A percentile compares a stretch with the other conserved stretches of the same genome.
Conservation (phyloP, 352 stramenopile genomes). For the Phytophthora colocasiae region DNA sequence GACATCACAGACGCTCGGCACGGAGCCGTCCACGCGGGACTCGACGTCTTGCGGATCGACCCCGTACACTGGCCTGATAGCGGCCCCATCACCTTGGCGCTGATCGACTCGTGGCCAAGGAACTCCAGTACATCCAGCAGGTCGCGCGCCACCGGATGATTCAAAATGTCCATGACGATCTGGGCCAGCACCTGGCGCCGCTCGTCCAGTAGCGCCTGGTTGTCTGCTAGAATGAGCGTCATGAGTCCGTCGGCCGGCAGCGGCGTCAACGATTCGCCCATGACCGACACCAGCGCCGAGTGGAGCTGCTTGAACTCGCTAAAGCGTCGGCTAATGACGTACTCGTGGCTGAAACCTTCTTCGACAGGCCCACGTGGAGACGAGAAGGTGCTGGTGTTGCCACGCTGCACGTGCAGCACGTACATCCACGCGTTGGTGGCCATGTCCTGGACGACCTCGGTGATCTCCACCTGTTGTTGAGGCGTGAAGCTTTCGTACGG, state of each 20-base stretch:
- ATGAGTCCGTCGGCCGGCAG: slow-evolving; percentile 68
- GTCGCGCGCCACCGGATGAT: slow-evolving; percentile 57
- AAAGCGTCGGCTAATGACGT: slow-evolving; percentile 74
- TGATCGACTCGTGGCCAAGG: slow-evolving; percentile 57
- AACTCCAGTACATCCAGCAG: slow-evolving; percentile 74
- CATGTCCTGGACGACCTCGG: slow-evolving; percentile 68
- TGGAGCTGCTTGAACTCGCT: slow-evolving; percentile 78
- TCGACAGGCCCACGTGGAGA: slow-evolving; percentile 39
- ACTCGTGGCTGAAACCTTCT: slow-evolving; percentile 46
- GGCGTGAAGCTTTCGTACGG: slow-evolving; percentile 81
- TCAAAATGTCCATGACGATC: slow-evolving; percentile 70
- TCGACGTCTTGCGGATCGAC: slow-evolving; percentile 80
- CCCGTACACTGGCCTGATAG: slow-evolving; percentile 56
- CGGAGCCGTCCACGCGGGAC: slow-evolving; percentile 60
- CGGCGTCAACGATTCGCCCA: slow-evolving; percentile 55
- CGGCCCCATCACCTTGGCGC: slow-evolving; percentile 50
- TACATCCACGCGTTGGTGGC: slow-evolving; percentile 69
- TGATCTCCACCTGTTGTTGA: slow-evolving; percentile 67
- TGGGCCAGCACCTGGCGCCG: slow-evolving; percentile 68
- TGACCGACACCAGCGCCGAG: slow-evolving; percentile 51
- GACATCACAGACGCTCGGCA: slow-evolving; percentile 21
- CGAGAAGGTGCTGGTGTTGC: slow-evolving; percentile 43
- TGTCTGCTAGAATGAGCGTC: slow-evolving; percentile 73
- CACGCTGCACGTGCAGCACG: slow-evolving; percentile 58
- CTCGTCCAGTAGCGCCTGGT: slow-evolving; percentile 68